Percentiles rank a stretch among this genome's conserved stretches.
Evolutionary conservation across 2,329 filamentous ascomycete species (phyloP).

Genomic region (Fusarium sp.): DNA sequence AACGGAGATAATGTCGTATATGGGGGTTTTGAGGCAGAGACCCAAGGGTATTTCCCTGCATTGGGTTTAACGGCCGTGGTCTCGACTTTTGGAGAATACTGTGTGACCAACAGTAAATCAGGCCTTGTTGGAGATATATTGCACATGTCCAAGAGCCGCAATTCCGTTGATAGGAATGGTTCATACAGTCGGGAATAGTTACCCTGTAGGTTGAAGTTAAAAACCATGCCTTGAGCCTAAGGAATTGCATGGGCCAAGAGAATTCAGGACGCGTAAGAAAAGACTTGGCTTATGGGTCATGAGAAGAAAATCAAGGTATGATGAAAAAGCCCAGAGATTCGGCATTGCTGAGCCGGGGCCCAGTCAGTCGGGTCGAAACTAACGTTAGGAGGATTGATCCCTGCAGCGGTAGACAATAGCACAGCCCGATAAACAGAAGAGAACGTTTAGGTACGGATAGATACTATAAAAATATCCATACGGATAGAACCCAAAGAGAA

Average conservation of each 20-base stretch:
- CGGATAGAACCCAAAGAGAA: too few species aligned
- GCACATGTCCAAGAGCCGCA: slow-evolving; percentile 20
- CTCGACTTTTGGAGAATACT: slow-evolving; percentile 1
- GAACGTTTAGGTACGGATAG: too few species aligned
- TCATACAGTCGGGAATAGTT: too few species aligned
- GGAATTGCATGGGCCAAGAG: slow-evolving; percentile 36
- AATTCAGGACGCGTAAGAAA: slow-evolving; percentile 10
- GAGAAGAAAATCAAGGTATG: slow-evolving; percentile 13
- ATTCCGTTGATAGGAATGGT: not conserved
- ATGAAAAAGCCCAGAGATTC: slow-evolving; percentile 13
- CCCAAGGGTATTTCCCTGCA: slow-evolving; percentile 4
- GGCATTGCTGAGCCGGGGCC: slow-evolving; percentile 26
- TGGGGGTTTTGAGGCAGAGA: not conserved
- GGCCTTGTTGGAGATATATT: slow-evolving; percentile 1
- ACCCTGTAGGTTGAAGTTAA: too few species aligned
- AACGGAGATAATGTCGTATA: slow-evolving; percentile 14
- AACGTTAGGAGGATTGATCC: slow-evolving; percentile 25
- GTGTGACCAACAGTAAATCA: slow-evolving; percentile 3
- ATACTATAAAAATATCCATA: too few species aligned
- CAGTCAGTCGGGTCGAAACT: slow-evolving; percentile 30
- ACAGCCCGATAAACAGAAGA: slow-evolving; percentile 19
- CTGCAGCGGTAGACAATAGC: slow-evolving; percentile 7
- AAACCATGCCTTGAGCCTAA: too few species aligned
- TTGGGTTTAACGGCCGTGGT: slow-evolving; percentile 6
- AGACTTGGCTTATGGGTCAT: slow-evolving; percentile 19